Conservation (phyloP, 768 basidiomycete genomes). For the Mycena rosella region DNA sequence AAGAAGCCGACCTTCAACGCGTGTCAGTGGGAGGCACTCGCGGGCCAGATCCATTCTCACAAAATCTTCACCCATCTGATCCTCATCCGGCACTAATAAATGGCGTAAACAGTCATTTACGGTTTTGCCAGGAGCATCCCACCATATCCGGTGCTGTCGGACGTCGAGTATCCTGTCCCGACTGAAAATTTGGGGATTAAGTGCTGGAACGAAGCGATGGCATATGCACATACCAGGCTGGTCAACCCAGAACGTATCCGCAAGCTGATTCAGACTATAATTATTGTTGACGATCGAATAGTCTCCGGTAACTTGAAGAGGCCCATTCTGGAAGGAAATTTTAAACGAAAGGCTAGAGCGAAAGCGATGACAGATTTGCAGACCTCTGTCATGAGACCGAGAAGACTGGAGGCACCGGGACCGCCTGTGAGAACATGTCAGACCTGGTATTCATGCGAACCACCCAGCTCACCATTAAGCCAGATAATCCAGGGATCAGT, state of each 20-base stretch:
- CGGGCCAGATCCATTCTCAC: constrained; percentile 50
- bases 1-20: constrained; percentile 74
- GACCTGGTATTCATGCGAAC: background rate
- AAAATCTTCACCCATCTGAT: constrained; percentile 72
- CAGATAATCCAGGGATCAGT: constrained; percentile 78
- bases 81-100: constrained; percentile 64
- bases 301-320: constrained; percentile 67
- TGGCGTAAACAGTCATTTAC: constrained; percentile 10
- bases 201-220: background rate
- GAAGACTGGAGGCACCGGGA: constrained; percentile 78
- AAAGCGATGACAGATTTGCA: constrained; percentile 25
- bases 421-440: constrained; percentile 43
- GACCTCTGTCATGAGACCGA: constrained; percentile 74
- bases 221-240: constrained; percentile 65
- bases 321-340: constrained; percentile 67
- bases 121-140: background rate
- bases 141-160: constrained; percentile 72
- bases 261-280: constrained; percentile 69
- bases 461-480: constrained; percentile 72
- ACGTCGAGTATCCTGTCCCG: constrained; percentile 75
- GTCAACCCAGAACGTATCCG: constrained; percentile 81
- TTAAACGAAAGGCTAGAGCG: background rate
- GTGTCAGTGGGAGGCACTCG: too few species aligned
- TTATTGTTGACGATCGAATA: constrained; percentile 64
- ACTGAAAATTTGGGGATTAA: background rate